These are phyloP conservation scores for Azolla pinnata DNA, from an alignment of 75 land plant species.

Conservation along the genomic window DNA sequence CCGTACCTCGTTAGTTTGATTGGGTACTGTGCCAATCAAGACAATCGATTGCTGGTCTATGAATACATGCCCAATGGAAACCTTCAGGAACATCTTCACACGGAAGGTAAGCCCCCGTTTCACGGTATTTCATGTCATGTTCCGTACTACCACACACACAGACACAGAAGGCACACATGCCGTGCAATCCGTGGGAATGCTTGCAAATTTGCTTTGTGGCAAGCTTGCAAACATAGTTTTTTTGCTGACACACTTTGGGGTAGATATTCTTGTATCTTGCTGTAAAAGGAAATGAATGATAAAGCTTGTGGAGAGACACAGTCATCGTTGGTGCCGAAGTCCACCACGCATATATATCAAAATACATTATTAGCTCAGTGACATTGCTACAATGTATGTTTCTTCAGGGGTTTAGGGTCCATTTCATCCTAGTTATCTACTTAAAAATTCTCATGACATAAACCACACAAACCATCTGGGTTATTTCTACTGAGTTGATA, in stretches of 20 bases:
- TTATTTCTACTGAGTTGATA: neutral
- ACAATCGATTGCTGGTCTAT: constrained; percentile 59
- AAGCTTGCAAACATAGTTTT: no score
- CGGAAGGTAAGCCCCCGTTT: no score
- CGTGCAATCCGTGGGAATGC: no score
- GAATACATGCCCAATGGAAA: constrained; percentile 83
- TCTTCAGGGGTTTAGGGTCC: neutral
- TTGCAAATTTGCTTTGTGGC: no score
- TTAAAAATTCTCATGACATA: neutral
- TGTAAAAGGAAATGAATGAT: no score
- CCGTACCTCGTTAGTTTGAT: constrained; percentile 54
- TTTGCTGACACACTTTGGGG: no score
- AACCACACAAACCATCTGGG: neutral
- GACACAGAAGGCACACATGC: no score
- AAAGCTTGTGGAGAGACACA: no score
- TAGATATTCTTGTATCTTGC: no score
- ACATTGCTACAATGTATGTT: neutral
- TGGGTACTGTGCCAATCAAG: constrained; percentile 61
- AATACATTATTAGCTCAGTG: neutral
- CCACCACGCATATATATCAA: neutral
- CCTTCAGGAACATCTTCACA: constrained; percentile 67
- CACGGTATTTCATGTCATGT: no score
- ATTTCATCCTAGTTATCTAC: neutral
- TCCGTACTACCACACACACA: no score
- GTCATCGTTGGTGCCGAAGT: no score